Percentiles rank a stretch among this genome's conserved stretches.
Evolutionary conservation across 1,284 basidiomycete species (phyloP).

Genomic region (Cutaneotrichosporon cavernicola): DNA sequence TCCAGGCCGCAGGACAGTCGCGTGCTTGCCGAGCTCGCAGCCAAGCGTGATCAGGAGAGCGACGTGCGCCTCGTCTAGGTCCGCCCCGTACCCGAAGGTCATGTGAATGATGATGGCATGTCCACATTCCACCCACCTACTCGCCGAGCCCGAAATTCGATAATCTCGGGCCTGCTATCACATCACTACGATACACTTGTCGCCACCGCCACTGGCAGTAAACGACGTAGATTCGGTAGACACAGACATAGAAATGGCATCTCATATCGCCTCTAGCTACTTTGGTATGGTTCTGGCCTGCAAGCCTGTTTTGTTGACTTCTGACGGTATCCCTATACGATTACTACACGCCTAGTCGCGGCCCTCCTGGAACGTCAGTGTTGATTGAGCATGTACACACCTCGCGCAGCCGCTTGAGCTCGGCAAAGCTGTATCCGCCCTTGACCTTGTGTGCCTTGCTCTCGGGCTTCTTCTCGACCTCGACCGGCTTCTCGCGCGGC

Average conservation of each 20-base stretch:
- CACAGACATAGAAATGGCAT: neutral
- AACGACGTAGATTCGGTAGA: neutral
- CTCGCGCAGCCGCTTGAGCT: conserved; percentile 9
- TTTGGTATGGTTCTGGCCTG: neutral
- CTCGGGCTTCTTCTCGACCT: neutral
- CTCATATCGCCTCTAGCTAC: neutral
- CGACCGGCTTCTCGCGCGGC: neutral
- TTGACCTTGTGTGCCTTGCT: conserved; percentile 2
- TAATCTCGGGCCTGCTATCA: neutral
- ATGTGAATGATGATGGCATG: neutral
- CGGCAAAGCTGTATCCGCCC: conserved; percentile 7
- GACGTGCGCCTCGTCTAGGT: conserved; percentile 6
- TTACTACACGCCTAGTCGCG: neutral
- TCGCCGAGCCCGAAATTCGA: neutral
- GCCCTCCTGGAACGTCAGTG: conserved; percentile 9
- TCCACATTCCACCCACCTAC: neutral
- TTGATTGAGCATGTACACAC: neutral
- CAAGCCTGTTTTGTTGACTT: neutral
- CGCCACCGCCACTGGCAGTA: neutral
- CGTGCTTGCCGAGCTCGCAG: neutral
- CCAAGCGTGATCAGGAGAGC: neutral
- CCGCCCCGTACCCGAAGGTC: neutral
- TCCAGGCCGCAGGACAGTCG: neutral
- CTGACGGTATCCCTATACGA: neutral
- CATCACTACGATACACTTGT: too few relatives aligned